Evolutionary conservation across 306 rosid species (phyloP).

Genomic region (Malus fusca): DNA sequence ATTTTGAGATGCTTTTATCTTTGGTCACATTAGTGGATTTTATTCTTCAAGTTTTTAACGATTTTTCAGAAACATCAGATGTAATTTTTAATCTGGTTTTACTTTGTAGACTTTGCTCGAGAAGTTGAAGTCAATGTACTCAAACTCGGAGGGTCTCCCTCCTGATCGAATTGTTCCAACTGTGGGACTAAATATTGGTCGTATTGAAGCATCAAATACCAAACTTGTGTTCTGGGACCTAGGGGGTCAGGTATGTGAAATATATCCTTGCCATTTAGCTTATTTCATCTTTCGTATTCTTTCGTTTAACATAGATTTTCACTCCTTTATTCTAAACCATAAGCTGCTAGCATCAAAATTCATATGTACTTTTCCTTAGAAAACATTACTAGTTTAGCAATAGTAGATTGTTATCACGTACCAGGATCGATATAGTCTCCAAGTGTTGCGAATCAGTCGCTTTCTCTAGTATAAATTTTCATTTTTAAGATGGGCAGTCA

Average conservation of each 20-base stretch:
- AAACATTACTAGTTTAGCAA: neutral
- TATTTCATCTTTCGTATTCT: neutral
- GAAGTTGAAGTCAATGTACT: slow-evolving; percentile 80
- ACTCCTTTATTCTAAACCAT: neutral
- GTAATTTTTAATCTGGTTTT: neutral
- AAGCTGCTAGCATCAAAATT: neutral
- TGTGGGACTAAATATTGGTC: slow-evolving; percentile 96
- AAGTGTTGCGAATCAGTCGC: neutral
- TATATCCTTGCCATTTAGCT: neutral
- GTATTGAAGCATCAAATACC: slow-evolving; percentile 69
- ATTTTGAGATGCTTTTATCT: neutral
- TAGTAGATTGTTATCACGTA: neutral
- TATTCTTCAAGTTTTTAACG: neutral
- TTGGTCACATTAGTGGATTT: neutral
- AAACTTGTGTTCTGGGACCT: slow-evolving; percentile 97
- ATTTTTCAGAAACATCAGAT: neutral
- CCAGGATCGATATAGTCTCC: neutral
- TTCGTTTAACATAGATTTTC: neutral
- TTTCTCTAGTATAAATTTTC: neutral
- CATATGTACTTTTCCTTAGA: neutral
- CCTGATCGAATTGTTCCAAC: slow-evolving; percentile 98
- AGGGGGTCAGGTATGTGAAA: slow-evolving; percentile 87
- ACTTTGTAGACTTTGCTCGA: slow-evolving; percentile 79
- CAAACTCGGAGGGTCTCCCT: slow-evolving; percentile 80
- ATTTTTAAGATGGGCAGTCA: neutral